Evolutionary conservation across 2,329 filamentous ascomycete genomes (phyloP).

Genomic region (Calonectria pseudoturangicola): DNA sequence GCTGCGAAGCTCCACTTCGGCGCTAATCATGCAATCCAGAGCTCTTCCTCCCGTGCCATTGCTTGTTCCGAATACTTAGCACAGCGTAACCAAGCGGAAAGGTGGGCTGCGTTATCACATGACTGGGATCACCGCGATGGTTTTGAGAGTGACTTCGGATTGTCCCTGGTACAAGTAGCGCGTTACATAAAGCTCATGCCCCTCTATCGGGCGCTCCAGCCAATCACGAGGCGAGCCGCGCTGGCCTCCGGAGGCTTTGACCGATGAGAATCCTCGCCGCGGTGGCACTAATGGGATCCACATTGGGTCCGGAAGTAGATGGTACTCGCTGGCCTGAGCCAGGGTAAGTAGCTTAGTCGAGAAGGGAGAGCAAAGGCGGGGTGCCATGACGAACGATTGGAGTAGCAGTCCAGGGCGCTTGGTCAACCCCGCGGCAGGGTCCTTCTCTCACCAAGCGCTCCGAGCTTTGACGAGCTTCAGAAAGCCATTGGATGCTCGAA

Average conservation of each 20-base stretch:
- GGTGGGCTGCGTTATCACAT: constrained; percentile 1
- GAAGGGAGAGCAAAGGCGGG: constrained; percentile 15
- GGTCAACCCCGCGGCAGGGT: not conserved
- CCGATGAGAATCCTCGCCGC: constrained; percentile 34
- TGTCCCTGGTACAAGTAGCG: not conserved
- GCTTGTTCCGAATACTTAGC: not conserved
- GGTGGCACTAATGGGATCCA: constrained; percentile 22
- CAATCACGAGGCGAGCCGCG: constrained; percentile 36
- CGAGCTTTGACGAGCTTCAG: not conserved
- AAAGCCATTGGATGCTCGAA: not conserved
- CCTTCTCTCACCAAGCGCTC: not conserved
- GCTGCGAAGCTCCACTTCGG: constrained; percentile 7
- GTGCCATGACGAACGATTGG: constrained; percentile 25
- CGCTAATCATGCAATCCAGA: constrained; percentile 7
- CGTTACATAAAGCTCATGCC: not conserved
- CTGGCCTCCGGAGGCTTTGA: not conserved
- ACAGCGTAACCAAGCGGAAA: not conserved
- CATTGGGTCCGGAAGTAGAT: constrained; percentile 4
- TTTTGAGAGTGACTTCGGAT: constrained; percentile 7
- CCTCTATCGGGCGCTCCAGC: not conserved
- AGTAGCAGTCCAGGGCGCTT: constrained; percentile 3
- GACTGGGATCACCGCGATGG: not conserved
- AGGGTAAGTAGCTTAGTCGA: constrained; percentile 8
- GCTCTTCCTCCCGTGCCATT: not conserved
- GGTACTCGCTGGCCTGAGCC: constrained; percentile 4